A percentile compares a stretch with the other conserved stretches of the same genome.
Evolutionary conservation across 176 grass and related monocot species (phyloP).

Genomic region (Triticum aestivum): IWGSC_CS_RefSeq_v2.1 NC_057810.1:149492295-149492794

Average conservation of each 20-base stretch:
- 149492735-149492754: conserved; percentile 9
- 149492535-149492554: conserved; percentile 36
- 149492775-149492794: too few species aligned
- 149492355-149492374: conserved; percentile 67
- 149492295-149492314: conserved; percentile 76
- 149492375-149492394: conserved; percentile 83
- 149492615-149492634: conserved; percentile 35
- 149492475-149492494: conserved; percentile 75
- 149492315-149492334: conserved; percentile 89
- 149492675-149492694: conserved; percentile 48
- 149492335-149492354: conserved; percentile 84
- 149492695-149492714: conserved; percentile 20
- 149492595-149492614: conserved; percentile 51
- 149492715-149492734: conserved; percentile 30
- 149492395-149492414: conserved; percentile 73
- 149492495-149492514: conserved; percentile 62
- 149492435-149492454: conserved; percentile 70
- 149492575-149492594: conserved; percentile 45
- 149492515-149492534: conserved; percentile 83
- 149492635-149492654: conserved; percentile 36
- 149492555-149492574: conserved; percentile 35
- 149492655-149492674: conserved; percentile 33
- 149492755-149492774: neutral
- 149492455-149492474: conserved; percentile 77
- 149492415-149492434: conserved; percentile 69